Conservation (phyloP, 352 stramenopile species). For the Pythium diclinum region DNA sequence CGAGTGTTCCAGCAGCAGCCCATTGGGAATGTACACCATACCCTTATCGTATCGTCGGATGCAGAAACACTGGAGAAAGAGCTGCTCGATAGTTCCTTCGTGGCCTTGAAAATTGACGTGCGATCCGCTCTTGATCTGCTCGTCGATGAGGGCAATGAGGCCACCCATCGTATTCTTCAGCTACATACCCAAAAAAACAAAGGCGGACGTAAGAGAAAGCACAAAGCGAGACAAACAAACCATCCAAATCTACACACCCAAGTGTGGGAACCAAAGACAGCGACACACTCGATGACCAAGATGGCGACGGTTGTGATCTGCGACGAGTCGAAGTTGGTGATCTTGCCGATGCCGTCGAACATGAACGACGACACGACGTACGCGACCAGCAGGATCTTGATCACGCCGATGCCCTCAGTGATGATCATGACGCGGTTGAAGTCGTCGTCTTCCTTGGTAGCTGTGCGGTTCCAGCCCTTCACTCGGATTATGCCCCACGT, state of each 20-base stretch:
- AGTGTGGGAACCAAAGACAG: slow-evolving; percentile 74
- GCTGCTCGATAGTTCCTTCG: slow-evolving; percentile 75
- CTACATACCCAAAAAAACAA: slow-evolving; percentile 29
- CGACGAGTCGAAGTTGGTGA: slow-evolving; percentile 77
- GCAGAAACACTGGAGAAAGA: slow-evolving; percentile 81
- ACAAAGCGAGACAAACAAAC: slow-evolving; percentile 4
- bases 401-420: slow-evolving; percentile 80
- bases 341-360: slow-evolving; percentile 73
- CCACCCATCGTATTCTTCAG: slow-evolving; percentile 85
- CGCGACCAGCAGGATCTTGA: slow-evolving; percentile 80
- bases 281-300: slow-evolving; percentile 77
- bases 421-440: slow-evolving; percentile 87
- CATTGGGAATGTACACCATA: slow-evolving; percentile 78
- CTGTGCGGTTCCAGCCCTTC: slow-evolving; percentile 73
- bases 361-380: slow-evolving; percentile 84
- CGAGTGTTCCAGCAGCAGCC: slow-evolving; percentile 69
- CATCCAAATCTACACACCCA: slow-evolving; percentile 43
- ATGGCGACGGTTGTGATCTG: slow-evolving; percentile 77
- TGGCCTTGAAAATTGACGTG: slow-evolving; percentile 74
- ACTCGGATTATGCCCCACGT: slow-evolving; percentile 78
- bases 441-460: slow-evolving; percentile 75
- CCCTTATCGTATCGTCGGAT: slow-evolving; percentile 81
- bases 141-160: slow-evolving; percentile 74
- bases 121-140: slow-evolving; percentile 77
- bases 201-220: background rate